Percentiles rank a stretch among this genome's conserved stretches.
These are phyloP conservation scores for Tubosaeta sp. DNA, from an alignment of 768 basidiomycete species.

Conservation along the genomic window DNA sequence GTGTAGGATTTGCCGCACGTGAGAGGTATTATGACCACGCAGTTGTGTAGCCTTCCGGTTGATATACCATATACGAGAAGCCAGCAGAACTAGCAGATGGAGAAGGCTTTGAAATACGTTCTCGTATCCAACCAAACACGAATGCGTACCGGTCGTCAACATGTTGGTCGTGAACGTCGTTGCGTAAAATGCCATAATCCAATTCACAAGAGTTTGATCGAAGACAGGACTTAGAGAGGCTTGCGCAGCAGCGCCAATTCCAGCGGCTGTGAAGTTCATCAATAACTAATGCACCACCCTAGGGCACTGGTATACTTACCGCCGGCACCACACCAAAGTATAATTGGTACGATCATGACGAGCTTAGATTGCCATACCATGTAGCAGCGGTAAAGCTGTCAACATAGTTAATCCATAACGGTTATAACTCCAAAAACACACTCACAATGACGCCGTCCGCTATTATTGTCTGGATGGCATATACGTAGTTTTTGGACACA, in stretches of 20 bases:
- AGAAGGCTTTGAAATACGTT: not conserved
- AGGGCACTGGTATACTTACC: slow-evolving; percentile 2
- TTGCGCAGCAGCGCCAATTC: slow-evolving; percentile 6
- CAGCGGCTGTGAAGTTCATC: not conserved
- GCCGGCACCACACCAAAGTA: slow-evolving; percentile 24
- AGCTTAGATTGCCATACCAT: slow-evolving; percentile 24
- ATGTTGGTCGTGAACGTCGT: slow-evolving; percentile 31
- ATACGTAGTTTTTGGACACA: slow-evolving; percentile 21
- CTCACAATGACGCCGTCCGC: slow-evolving; percentile 25
- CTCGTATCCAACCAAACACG: too few species aligned
- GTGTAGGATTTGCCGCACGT: slow-evolving; percentile 10
- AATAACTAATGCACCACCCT: slow-evolving; percentile 6
- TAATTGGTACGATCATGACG: slow-evolving; percentile 19
- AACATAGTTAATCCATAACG: not conserved
- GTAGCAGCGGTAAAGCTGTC: slow-evolving; percentile 17
- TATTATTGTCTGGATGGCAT: slow-evolving; percentile 17
- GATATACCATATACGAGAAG: slow-evolving; percentile 24
- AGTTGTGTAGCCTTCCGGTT: slow-evolving; percentile 20
- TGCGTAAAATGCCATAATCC: slow-evolving; percentile 33
- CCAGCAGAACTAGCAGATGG: slow-evolving; percentile 17
- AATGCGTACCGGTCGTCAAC: slow-evolving; percentile 21
- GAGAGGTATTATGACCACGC: not conserved
- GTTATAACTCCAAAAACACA: not conserved
- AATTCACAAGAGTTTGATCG: slow-evolving; percentile 14
- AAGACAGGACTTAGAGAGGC: slow-evolving; percentile 18